phyloP scores from a whole-genome alignment of 345 rosid species.

The Hevea brasiliensis region DNA sequence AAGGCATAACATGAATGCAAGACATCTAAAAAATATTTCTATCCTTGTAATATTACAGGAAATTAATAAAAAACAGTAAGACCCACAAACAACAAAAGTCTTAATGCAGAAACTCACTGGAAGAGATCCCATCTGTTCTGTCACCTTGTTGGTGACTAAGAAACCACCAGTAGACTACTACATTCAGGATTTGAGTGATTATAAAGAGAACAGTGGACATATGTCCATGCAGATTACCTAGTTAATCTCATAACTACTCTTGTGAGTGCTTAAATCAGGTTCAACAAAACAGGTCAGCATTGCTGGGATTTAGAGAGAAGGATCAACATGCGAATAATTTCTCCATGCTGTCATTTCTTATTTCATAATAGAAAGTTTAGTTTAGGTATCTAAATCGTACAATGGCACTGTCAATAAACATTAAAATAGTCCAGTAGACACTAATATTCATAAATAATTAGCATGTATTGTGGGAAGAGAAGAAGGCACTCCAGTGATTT shows the following conservation, averaged over 20 bases:
- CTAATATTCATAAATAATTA: neutral
- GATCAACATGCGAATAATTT: too few species aligned
- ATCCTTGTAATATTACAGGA: neutral
- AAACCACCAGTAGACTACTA: neutral
- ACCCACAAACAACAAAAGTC: neutral
- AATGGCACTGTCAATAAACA: neutral
- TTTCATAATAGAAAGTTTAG: too few species aligned
- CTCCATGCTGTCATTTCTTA: neutral
- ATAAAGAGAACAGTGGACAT: neutral
- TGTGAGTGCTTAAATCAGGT: neutral
- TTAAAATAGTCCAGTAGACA: neutral
- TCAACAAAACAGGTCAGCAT: neutral
- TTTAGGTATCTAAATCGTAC: constrained; percentile 1
- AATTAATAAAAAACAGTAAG: neutral
- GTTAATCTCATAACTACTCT: neutral
- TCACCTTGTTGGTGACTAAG: neutral
- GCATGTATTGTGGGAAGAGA: neutral
- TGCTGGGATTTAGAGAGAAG: too few species aligned
- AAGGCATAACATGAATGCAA: neutral
- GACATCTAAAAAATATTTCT: neutral
- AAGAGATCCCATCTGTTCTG: constrained; percentile 1
- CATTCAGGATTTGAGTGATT: constrained; percentile 2
- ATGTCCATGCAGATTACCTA: neutral
- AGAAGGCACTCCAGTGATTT: neutral
- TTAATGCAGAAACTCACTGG: neutral